Evolutionary conservation across 2,329 filamentous ascomycete genomes (phyloP), one percentile per base, ranked within the genome.

Genomic region (Aspergillus tamarii): DNA sequence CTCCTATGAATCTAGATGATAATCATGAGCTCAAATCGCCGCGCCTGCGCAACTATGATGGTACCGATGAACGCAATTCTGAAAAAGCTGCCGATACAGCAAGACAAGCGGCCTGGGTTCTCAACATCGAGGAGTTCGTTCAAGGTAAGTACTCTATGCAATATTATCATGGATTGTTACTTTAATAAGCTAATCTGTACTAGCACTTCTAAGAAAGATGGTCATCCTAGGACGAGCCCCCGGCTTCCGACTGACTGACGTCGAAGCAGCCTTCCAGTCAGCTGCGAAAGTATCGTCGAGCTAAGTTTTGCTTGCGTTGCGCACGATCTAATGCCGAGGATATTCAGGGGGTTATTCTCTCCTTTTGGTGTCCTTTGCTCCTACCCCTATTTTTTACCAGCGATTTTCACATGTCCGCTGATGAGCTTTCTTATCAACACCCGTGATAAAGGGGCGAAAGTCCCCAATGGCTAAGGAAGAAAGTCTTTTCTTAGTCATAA

Each of bases 181-280:
- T 19, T 14, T 28, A 5, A 26, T 2, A 19, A 50, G 6, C 57
- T 61, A 53, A 60, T 36, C 0, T 19, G 19, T 9, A 10, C 19
- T 30, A 66, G 64, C 34, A 11, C 54, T 67, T 14, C 52, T 64
- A 12, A 45, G 55, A 11, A 66, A 64, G 5, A 66, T 67, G 64
- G 61, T 66, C 7, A 66, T 67, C 3, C 57, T 67, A 6, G 64
- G 66, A 8, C 45, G 66, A 26, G 62, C 66, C 1, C 66, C 66
- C 4, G 66, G 66, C 3, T 67, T 67, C n/a, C 59, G 66, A 19
- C 34, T 60, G 3, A 26, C 9, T 3, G 64, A 67, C 26, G 64
- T 67, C 11, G 64, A 64, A 30, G 19, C 19, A 1, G 64, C 64
- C 3, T 63, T 67, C 45, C 45, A 39, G 21, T 46, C 11, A 19